A percentile compares a stretch with the other conserved stretches of the same genome.
Conservation (phyloP, 345 rosid genomes). For the Stellera chamaejasme region DNA sequence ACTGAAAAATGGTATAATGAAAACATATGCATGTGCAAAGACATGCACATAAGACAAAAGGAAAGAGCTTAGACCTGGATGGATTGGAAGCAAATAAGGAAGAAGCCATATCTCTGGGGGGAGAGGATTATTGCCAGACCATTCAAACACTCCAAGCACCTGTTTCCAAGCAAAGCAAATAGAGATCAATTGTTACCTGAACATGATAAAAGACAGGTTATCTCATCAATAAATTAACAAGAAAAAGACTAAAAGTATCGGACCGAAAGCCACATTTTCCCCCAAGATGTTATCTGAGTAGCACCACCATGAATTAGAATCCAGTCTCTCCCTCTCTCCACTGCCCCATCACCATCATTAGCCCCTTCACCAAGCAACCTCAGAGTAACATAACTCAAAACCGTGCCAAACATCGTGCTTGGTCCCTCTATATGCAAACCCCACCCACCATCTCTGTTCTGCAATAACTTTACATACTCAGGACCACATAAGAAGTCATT, state of each 20-base stretch:
- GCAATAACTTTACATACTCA: constrained; percentile 17
- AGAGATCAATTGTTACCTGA: not conserved
- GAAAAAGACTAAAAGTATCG: constrained; percentile 17
- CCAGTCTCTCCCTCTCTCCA: constrained; percentile 87
- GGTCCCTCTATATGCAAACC: constrained; percentile 98
- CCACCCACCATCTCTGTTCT: constrained; percentile 99
- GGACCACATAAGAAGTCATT: not conserved
- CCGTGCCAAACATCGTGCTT: constrained; percentile 97
- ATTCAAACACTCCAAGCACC: constrained; percentile 93
- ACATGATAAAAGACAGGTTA: too few species aligned
- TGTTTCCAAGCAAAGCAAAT: constrained; percentile 23
- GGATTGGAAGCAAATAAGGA: constrained; percentile 73
- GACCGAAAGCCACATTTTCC: constrained; percentile 99
- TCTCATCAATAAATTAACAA: constrained; percentile 5
- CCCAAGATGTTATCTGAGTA: constrained; percentile 87
- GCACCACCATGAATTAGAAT: constrained; percentile 90
- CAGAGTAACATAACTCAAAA: constrained; percentile 69
- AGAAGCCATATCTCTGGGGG: constrained; percentile 99
- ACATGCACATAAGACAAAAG: not conserved
- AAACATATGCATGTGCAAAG: not conserved
- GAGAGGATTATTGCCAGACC: constrained; percentile 95
- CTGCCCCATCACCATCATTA: constrained; percentile 70
- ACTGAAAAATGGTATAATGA: too few species aligned
- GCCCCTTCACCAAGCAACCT: constrained; percentile 96
- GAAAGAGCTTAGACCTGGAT: constrained; percentile 59